These are phyloP conservation scores for Boletellus ananiceps DNA, from an alignment of 768 basidiomycete genomes.

Conservation along the genomic window DNA sequence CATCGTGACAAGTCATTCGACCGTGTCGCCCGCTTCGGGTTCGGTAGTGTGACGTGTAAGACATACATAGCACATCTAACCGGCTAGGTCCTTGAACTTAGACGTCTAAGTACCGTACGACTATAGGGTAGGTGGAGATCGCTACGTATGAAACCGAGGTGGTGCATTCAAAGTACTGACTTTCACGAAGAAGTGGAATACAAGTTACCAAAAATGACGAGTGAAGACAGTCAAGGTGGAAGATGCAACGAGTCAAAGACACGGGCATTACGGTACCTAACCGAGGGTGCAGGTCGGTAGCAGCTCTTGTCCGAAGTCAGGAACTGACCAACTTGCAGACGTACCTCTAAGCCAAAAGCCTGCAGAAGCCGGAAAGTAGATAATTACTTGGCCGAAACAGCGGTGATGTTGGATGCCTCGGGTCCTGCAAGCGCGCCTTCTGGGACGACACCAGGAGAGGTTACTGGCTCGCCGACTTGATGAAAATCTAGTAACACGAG, in stretches of 20 bases:
- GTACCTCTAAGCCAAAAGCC: conserved; percentile 4
- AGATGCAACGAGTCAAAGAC: conserved; percentile 5
- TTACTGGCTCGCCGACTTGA: conserved; percentile 58
- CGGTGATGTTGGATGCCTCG: conserved; percentile 30
- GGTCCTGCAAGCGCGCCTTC: conserved; percentile 70
- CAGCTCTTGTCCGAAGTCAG: not conserved
- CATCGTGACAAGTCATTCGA: not conserved
- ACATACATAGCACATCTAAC: conserved; percentile 7
- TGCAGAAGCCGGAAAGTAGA: not conserved
- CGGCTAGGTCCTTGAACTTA: conserved; percentile 9
- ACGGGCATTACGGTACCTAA: conserved; percentile 12
- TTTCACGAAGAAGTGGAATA: conserved; percentile 5
- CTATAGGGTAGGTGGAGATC: conserved; percentile 7
- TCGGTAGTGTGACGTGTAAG: not conserved
- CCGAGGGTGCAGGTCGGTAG: conserved; percentile 9
- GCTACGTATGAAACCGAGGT: conserved; percentile 6
- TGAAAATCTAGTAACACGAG: conserved; percentile 61
- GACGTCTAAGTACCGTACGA: conserved; percentile 13
- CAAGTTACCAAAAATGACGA: conserved; percentile 8
- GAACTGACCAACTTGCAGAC: conserved; percentile 13
- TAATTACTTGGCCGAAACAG: conserved; percentile 14
- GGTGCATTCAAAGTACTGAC: conserved; percentile 12
- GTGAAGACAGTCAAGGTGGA: not conserved
- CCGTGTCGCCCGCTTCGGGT: no score
- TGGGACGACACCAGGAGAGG: conserved; percentile 36